phyloP scores from a whole-genome alignment of 139 green algal species.

The Coccomyxa sp. region DNA sequence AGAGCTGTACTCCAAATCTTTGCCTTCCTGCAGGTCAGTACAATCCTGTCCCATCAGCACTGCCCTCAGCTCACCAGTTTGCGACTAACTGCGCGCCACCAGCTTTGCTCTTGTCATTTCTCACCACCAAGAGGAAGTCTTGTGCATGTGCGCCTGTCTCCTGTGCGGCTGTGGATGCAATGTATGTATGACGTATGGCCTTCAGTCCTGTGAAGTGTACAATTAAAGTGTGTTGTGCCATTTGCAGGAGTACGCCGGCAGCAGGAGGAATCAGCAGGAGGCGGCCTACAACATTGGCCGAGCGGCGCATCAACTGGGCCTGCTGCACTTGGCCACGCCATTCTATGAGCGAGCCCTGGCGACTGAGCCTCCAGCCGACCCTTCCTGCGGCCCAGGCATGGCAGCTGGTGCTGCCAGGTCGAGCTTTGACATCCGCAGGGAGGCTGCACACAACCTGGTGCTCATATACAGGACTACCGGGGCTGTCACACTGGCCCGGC shows the following conservation, averaged over 20 bases:
- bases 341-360: constrained; percentile 52
- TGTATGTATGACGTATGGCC: too few species aligned
- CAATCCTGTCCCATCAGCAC: neutral
- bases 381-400: neutral
- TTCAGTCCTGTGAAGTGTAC: too few species aligned
- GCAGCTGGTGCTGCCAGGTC: neutral
- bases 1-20: constrained; percentile 63
- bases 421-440: constrained; percentile 37
- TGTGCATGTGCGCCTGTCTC: too few species aligned
- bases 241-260: constrained; percentile 16
- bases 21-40: constrained; percentile 63
- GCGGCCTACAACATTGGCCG: constrained; percentile 77
- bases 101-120: neutral
- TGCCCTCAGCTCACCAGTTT: neutral
- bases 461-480: constrained; percentile 67
- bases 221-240: neutral
- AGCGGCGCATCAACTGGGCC: constrained; percentile 70
- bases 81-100: neutral
- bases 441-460: constrained; percentile 78
- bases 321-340: constrained; percentile 68
- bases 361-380: neutral
- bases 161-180: too few species aligned
- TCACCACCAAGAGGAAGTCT: neutral
- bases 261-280: constrained; percentile 40
- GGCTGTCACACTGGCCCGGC: constrained; percentile 49